Conservation (phyloP, 1,139 yeast genomes). For the Candida albicans region DNA sequence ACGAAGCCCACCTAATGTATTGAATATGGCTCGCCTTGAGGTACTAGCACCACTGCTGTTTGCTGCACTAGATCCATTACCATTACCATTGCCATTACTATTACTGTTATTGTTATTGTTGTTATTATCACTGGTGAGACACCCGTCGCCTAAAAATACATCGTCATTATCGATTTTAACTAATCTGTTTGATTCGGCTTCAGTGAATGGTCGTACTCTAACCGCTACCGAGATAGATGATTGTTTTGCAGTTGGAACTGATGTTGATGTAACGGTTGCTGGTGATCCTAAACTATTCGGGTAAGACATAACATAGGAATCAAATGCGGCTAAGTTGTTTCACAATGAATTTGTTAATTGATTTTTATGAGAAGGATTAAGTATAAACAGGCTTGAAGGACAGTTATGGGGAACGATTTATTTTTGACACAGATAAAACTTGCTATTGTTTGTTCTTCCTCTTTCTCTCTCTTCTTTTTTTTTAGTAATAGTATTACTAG, state of each 20-base stretch:
- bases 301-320: conserved; percentile 5
- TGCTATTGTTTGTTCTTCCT: too few relatives aligned
- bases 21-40: conserved; percentile 8
- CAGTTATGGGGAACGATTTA: too few relatives aligned
- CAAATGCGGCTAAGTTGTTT: background rate
- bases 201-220: conserved; percentile 82
- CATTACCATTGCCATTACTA: background rate
- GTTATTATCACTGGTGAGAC: conserved; percentile 25
- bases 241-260: conserved; percentile 30
- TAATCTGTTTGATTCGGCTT: conserved; percentile 50
- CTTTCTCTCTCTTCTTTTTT: too few relatives aligned
- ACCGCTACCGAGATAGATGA: conserved; percentile 79
- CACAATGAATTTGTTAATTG: background rate
- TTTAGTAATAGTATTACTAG: too few relatives aligned
- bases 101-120: conserved; percentile 1
- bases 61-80: background rate
- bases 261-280: conserved; percentile 1
- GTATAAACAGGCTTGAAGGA: too few relatives aligned
- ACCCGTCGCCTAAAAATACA: conserved; percentile 60
- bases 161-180: conserved; percentile 34
- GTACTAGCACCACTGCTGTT: background rate
- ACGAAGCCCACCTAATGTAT: conserved; percentile 55
- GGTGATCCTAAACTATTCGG: conserved; percentile 4
- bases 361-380: too few relatives aligned
- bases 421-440: too few relatives aligned